Conservation (phyloP, 2,329 filamentous ascomycete genomes). For the Remersonia thermophila region DNA sequence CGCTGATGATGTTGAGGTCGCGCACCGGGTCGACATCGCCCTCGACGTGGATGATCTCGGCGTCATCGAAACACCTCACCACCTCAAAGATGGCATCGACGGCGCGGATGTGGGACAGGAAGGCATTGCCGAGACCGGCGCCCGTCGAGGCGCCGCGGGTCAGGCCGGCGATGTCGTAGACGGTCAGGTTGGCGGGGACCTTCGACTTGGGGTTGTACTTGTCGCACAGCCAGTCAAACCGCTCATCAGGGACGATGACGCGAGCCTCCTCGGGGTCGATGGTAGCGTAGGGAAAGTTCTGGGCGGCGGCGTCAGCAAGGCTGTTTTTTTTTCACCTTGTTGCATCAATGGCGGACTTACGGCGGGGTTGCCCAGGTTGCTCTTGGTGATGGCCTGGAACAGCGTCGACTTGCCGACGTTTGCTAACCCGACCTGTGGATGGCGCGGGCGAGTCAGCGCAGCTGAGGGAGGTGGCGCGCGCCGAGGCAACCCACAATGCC, state of each 20-base stretch:
- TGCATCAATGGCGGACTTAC: conserved; percentile 35
- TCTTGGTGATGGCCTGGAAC: conserved; percentile 99
- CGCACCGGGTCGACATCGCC: conserved; percentile 92
- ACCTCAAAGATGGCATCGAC: conserved; percentile 98
- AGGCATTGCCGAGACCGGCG: conserved; percentile 92
- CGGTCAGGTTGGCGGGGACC: conserved; percentile 94
- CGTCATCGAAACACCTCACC: conserved; percentile 94
- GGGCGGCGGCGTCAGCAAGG: conserved; percentile 6
- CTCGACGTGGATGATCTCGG: conserved; percentile 98
- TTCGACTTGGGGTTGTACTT: conserved; percentile 97
- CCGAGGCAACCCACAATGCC: conserved; percentile 61
- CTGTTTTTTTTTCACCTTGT: not conserved
- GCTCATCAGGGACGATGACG: conserved; percentile 90
- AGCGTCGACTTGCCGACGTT: conserved; percentile 99
- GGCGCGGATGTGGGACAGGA: conserved; percentile 96
- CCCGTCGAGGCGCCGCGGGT: conserved; percentile 93
- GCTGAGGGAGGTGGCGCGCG: conserved; percentile 25
- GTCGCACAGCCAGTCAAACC: conserved; percentile 88
- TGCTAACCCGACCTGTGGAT: conserved; percentile 81
- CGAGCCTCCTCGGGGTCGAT: conserved; percentile 98
- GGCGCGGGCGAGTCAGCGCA: conserved; percentile 19
- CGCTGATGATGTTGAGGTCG: conserved; percentile 91
- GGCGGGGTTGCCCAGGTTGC: conserved; percentile 90
- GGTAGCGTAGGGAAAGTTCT: conserved; percentile 98
- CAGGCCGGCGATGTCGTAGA: conserved; percentile 97